Percentiles rank a stretch among this genome's conserved stretches.
Evolutionary conservation across 2,329 filamentous ascomycete genomes (phyloP).

Genomic region (Aspergillus unguis): DNA sequence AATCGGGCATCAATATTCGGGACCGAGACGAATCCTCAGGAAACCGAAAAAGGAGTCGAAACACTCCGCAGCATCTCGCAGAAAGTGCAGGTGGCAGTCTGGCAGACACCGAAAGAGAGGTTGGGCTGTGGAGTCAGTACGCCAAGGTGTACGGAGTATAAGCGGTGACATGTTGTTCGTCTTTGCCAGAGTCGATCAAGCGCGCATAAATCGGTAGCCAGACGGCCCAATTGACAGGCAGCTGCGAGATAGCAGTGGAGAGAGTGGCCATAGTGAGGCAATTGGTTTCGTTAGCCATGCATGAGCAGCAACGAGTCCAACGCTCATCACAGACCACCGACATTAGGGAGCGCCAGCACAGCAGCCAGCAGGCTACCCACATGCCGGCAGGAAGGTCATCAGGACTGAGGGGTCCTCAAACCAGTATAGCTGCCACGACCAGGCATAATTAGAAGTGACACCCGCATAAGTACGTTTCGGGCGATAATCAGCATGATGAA

Average conservation of each 20-base stretch:
- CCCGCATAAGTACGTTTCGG: slow-evolving; percentile 7
- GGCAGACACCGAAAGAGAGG: slow-evolving; percentile 13
- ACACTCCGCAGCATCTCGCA: no score
- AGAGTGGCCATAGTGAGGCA: slow-evolving; percentile 22
- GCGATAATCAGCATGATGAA: slow-evolving; percentile 4
- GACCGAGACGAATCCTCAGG: no score
- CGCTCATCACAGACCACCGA: slow-evolving; percentile 17
- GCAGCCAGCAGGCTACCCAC: slow-evolving; percentile 20
- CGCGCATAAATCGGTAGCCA: slow-evolving; percentile 20
- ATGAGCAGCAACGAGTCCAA: slow-evolving; percentile 16
- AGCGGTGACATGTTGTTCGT: slow-evolving; percentile 25
- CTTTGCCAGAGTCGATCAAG: slow-evolving; percentile 20
- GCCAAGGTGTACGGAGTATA: slow-evolving; percentile 14
- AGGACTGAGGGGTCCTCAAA: background rate
- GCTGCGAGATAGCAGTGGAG: slow-evolving; percentile 19
- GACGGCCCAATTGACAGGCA: slow-evolving; percentile 18
- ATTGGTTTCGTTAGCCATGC: slow-evolving; percentile 20
- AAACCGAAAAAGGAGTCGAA: no score
- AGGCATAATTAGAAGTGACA: background rate
- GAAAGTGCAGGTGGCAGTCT: background rate
- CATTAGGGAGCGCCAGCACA: slow-evolving; percentile 18
- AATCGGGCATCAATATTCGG: slow-evolving; percentile 27
- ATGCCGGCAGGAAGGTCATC: slow-evolving; percentile 1
- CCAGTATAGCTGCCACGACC: slow-evolving; percentile 2
- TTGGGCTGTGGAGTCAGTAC: slow-evolving; percentile 20